These are phyloP conservation scores for Intubia oerlemansii DNA, from an alignment of 2,329 filamentous ascomycete species.

Conservation along the genomic window DNA sequence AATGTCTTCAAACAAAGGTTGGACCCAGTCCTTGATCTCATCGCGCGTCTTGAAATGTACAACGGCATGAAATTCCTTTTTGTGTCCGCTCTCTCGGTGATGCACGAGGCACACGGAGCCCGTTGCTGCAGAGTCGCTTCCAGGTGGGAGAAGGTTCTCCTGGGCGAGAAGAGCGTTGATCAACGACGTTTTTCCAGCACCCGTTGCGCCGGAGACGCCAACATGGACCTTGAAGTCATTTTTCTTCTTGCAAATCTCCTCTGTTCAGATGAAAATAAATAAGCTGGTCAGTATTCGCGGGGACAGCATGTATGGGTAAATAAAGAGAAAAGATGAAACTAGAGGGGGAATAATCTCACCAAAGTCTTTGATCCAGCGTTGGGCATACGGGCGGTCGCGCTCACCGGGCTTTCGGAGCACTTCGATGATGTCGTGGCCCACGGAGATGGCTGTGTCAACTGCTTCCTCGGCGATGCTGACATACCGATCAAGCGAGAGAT, in stretches of 20 bases:
- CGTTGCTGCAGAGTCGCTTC: constrained; percentile 4
- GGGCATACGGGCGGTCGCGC: not conserved
- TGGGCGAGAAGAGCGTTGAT: constrained; percentile 5
- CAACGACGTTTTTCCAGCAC: constrained; percentile 4
- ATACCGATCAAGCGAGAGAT: too few species aligned
- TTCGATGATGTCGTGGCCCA: not conserved
- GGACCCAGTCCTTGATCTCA: constrained; percentile 1
- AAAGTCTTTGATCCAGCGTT: constrained; percentile 1
- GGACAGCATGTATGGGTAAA: too few species aligned
- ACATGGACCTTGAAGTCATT: constrained; percentile 1
- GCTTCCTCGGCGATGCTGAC: constrained; percentile 2
- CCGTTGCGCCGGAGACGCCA: constrained; percentile 3
- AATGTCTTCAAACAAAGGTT: constrained; percentile 1
- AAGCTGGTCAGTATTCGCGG: too few species aligned
- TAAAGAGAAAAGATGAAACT: too few species aligned
- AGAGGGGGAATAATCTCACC: too few species aligned
- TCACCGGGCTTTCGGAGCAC: not conserved
- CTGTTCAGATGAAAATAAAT: too few species aligned
- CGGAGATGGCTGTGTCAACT: not conserved
- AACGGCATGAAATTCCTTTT: not conserved
- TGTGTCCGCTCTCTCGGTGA: not conserved
- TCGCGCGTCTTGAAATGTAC: not conserved
- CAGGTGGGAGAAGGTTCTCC: constrained; percentile 4
- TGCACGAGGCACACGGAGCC: constrained; percentile 3
- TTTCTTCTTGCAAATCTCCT: not conserved